These are phyloP conservation scores for Sugiyamaella neomexicana DNA, from an alignment of 1,139 yeast genomes.

Conservation along the genomic window DNA sequence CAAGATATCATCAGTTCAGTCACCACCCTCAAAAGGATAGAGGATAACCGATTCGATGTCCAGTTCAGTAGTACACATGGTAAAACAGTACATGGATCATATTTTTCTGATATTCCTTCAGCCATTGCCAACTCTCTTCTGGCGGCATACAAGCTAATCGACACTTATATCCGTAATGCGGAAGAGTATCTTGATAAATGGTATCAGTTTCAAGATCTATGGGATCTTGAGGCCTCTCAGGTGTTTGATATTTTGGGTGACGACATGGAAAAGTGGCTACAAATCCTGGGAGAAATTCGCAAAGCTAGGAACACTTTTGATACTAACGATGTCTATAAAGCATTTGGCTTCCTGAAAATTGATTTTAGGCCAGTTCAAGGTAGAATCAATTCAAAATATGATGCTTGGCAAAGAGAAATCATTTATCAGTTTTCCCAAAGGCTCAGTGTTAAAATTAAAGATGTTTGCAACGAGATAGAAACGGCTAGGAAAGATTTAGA, in stretches of 20 bases:
- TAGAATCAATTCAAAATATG: constrained; percentile 56
- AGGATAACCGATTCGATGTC: constrained; percentile 39
- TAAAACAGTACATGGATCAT: not conserved
- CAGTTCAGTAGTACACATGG: constrained; percentile 17
- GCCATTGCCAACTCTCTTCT: constrained; percentile 25
- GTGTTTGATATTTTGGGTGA: constrained; percentile 40
- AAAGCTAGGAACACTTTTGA: constrained; percentile 54
- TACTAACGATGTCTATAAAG: constrained; percentile 44
- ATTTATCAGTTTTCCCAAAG: constrained; percentile 47
- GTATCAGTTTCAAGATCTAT: constrained; percentile 57
- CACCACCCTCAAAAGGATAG: constrained; percentile 33
- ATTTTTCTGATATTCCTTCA: constrained; percentile 27
- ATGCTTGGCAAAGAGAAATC: constrained; percentile 55
- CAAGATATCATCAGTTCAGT: constrained; percentile 37
- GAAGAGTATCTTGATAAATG: constrained; percentile 49
- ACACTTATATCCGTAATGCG: constrained; percentile 36
- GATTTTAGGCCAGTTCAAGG: constrained; percentile 57
- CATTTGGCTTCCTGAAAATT: constrained; percentile 47
- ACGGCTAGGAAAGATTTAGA: constrained; percentile 42
- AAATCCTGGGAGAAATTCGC: constrained; percentile 49
- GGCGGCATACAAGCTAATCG: constrained; percentile 30
- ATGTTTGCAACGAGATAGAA: constrained; percentile 36
- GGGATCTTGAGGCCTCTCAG: constrained; percentile 52
- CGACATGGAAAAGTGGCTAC: constrained; percentile 51
- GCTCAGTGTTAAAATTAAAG: constrained; percentile 38